Evolutionary conservation across 163 green algal species (phyloP), one percentile per base, ranked within the genome.

Genomic region (Picocystis sp.): DNA sequence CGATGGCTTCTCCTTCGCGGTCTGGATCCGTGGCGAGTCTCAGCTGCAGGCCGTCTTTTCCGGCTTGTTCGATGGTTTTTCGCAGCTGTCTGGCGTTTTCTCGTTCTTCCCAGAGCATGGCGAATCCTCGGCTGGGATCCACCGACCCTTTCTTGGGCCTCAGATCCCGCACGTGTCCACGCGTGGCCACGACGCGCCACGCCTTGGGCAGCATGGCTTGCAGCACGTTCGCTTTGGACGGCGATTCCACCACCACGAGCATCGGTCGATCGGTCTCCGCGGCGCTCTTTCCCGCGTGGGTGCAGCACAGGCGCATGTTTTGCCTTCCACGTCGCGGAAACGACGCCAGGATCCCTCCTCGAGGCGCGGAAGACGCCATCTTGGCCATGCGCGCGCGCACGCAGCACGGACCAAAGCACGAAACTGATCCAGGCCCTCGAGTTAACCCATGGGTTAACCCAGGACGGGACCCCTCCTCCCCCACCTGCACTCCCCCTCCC

Each of bases 1-100:
- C 74, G 45, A 97, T 97, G 56, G 84, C 88, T 73, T 97, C 88
- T 3, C 88, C 88, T 63, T 92, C 84, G 1, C 34, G 45, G 69
- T 97, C 87, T 3, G 87, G 85, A 60, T 97, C 88, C 0, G 84
- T 96, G 6, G 88, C 88, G 53, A 97, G 71, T 34, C 94, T 21
- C 17, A 96, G 51, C 43, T 41, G 24, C 44, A 47, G 19, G 15
- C 29, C 44, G 48, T 21, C 33, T 47, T 41, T 38, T 23, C 74
- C 47, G 9, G 65, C 78, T 3, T 45, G 21, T 24, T 47, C 47
- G 41, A 92, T 71, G 1, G 53, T 59, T 33, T 49, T 22, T 54
- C 86, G 43, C 15, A 63, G 57, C 1, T 29, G 51, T 53, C 50
- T 21, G 12, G 66, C 66, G 2, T 23, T 24, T 0, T 52, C 6